Conservation (phyloP, 768 basidiomycete genomes). For the Punctularia strigosozonata region DNA sequence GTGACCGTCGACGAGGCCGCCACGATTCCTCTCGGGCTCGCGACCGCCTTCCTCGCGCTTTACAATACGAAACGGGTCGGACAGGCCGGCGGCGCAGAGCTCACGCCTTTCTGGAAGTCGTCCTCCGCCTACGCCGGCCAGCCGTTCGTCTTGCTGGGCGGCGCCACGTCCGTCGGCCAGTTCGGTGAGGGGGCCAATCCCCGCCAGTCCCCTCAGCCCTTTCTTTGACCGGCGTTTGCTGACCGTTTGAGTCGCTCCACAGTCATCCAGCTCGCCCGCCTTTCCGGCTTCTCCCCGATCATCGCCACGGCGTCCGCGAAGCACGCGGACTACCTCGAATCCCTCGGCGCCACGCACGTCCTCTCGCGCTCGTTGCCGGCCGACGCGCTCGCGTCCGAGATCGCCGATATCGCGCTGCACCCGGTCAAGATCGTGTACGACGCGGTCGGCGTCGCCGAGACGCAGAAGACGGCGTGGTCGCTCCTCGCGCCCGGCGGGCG, state of each 20-base stretch:
- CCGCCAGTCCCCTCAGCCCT: not conserved
- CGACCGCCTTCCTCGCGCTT: slow-evolving; percentile 23
- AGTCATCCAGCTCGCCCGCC: slow-evolving; percentile 16
- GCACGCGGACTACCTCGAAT: slow-evolving; percentile 12
- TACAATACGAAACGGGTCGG: slow-evolving; percentile 13
- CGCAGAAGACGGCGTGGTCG: slow-evolving; percentile 11
- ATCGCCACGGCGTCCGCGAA: slow-evolving; percentile 17
- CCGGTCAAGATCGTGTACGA: slow-evolving; percentile 15
- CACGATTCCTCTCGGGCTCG: slow-evolving; percentile 22
- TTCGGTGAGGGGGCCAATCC: slow-evolving; percentile 10
- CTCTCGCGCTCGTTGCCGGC: slow-evolving; percentile 11
- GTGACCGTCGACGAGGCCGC: slow-evolving; percentile 25
- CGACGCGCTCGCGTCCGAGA: slow-evolving; percentile 2
- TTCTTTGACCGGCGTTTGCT: too few species aligned
- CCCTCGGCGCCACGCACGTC: slow-evolving; percentile 19
- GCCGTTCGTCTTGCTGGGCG: slow-evolving; percentile 17
- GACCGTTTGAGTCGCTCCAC: slow-evolving; percentile 1
- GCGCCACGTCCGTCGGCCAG: slow-evolving; percentile 15
- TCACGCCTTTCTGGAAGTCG: slow-evolving; percentile 15
- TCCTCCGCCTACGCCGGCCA: slow-evolving; percentile 16
- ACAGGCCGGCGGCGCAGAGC: slow-evolving; percentile 8
- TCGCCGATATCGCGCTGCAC: slow-evolving; percentile 7
- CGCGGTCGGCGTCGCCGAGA: slow-evolving; percentile 11
- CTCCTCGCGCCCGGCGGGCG: slow-evolving; percentile 13
- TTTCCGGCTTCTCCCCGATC: slow-evolving; percentile 20